Evolutionary conservation across 208 protist species (phyloP).

Genomic region (Strigomonas galati): DNA sequence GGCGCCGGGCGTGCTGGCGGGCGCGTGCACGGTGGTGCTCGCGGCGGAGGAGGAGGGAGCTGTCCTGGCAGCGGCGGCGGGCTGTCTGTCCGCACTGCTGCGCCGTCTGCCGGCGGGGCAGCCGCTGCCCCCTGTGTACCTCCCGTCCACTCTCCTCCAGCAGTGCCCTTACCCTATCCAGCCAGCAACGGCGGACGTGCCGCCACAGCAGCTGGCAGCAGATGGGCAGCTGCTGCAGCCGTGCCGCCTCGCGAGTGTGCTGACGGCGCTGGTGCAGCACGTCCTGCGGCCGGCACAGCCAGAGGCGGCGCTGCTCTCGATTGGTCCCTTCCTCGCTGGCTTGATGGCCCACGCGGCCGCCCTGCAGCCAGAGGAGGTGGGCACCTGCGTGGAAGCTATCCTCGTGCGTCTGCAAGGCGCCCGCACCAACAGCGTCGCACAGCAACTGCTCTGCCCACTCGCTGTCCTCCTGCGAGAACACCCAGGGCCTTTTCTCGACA

Average conservation of each 20-base stretch:
- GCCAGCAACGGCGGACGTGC: too few relatives aligned
- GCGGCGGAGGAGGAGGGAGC: slow-evolving; percentile 42
- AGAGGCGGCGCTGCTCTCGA: slow-evolving; percentile 48
- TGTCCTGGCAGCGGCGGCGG: slow-evolving; percentile 34
- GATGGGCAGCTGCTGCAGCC: too few relatives aligned
- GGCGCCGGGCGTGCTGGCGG: slow-evolving; percentile 22
- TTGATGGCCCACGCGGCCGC: slow-evolving; percentile 32
- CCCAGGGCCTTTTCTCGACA: slow-evolving; percentile 30
- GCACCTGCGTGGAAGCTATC: slow-evolving; percentile 24
- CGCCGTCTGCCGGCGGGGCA: slow-evolving; percentile 12
- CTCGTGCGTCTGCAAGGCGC: slow-evolving; percentile 35
- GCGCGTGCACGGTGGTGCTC: slow-evolving; percentile 25
- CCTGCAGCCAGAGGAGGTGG: slow-evolving; percentile 38
- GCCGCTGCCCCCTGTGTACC: too few relatives aligned
- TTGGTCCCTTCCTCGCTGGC: slow-evolving; percentile 37
- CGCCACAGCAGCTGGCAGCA: too few relatives aligned
- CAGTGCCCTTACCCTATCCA: too few relatives aligned
- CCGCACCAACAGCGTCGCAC: slow-evolving; percentile 38
- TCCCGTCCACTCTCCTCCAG: too few relatives aligned
- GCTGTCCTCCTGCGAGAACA: slow-evolving; percentile 44
- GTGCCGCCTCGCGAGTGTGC: background rate
- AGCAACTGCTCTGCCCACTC: slow-evolving; percentile 54
- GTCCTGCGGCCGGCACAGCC: slow-evolving; percentile 22
- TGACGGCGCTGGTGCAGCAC: slow-evolving; percentile 28
- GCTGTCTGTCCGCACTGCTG: slow-evolving; percentile 50